Percentiles rank a stretch among this genome's conserved stretches.
Conservation (phyloP, 495 filamentous ascomycete genomes). For the Tirmania nivea region DNA sequence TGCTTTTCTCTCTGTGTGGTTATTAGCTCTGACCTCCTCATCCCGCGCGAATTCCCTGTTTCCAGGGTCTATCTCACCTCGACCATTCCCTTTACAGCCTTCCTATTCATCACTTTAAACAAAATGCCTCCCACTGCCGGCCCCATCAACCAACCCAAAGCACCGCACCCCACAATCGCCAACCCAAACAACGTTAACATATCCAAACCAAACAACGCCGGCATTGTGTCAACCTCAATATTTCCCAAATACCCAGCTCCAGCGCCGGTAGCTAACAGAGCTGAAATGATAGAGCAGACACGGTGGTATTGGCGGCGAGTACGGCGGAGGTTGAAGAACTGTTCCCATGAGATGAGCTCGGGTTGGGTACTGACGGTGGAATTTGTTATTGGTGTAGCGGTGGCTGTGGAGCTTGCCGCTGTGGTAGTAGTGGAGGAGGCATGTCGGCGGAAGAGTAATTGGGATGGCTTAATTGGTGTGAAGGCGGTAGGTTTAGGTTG, state of each 20-base stretch:
- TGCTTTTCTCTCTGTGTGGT: conserved; percentile 59
- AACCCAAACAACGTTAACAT: conserved; percentile 66
- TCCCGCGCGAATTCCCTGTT: no score
- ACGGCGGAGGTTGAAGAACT: conserved; percentile 75
- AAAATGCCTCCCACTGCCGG: conserved; percentile 40
- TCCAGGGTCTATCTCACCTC: conserved; percentile 26
- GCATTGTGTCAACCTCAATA: conserved; percentile 36
- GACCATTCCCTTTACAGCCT: conserved; percentile 42
- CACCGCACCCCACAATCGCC: conserved; percentile 47
- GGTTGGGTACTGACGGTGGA: conserved; percentile 1
- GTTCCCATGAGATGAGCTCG: conserved; percentile 39
- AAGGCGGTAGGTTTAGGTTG: background rate
- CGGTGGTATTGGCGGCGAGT: conserved; percentile 66
- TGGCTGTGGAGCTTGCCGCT: conserved; percentile 21
- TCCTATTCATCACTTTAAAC: conserved; percentile 43
- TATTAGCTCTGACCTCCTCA: background rate
- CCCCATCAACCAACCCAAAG: conserved; percentile 64
- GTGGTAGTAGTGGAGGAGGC: conserved; percentile 21
- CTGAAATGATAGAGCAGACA: conserved; percentile 44
- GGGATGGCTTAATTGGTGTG: conserved; percentile 7
- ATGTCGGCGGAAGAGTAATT: conserved; percentile 19
- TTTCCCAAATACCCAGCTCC: conserved; percentile 43
- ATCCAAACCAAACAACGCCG: conserved; percentile 40
- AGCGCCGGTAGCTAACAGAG: conserved; percentile 31
- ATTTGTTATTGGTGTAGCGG: conserved; percentile 33